Base-by-base conservation (phyloP, 768 basidiomycete species). In the Leucocoprinus leucothites region DNA sequence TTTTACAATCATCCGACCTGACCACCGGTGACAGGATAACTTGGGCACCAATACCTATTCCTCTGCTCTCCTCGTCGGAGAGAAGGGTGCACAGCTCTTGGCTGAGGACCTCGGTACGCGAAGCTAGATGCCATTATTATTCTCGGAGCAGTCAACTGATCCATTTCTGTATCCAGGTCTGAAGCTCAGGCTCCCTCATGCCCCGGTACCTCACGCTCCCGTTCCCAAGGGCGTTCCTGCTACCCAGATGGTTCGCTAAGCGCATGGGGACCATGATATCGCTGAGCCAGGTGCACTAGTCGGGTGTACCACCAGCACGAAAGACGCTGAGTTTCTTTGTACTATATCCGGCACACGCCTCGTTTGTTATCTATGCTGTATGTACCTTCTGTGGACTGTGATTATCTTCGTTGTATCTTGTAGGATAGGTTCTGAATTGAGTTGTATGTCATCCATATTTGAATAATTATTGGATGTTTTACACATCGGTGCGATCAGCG, bases 11-110 rank as follows among this genome's bases (percentile, higher is more conserved):
- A 52, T 25, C n/a, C n/a, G 25, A 22, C 11, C 18, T 16, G 13
- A 48, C 28, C 38, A 56, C 14, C 4, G 13, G 19, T 38, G 51
- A n/a, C 52, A 84, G 82, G 85, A 85, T 61, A 87, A 87, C 68
- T 68, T 86, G 60, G 85, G 84, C 57, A 86, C 85, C 41, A 86
- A 86, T 74, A 87, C 85, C 4, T 86, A 87, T 71, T 86, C 84
- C 28, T 84, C 84, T 53, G 86, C 86, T 14, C 68, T 88, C 58
- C 66, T 86, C 28, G 82, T 86, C 36, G 85, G 86, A 26, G 85
- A 87, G 75, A 87, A 87, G 71, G 85, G 82, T 28, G 84, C 84
- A 13, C 71, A 75, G 60, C 65, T 88, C 41, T 65, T 88, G 38
- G 75, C 77, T 6, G 82, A 85, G 69, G 85, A 86, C 2, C 78